A percentile compares a stretch with the other conserved stretches of the same genome.
Conservation (phyloP, 2,329 filamentous ascomycete genomes). For the Scorias spongiosa region DNA sequence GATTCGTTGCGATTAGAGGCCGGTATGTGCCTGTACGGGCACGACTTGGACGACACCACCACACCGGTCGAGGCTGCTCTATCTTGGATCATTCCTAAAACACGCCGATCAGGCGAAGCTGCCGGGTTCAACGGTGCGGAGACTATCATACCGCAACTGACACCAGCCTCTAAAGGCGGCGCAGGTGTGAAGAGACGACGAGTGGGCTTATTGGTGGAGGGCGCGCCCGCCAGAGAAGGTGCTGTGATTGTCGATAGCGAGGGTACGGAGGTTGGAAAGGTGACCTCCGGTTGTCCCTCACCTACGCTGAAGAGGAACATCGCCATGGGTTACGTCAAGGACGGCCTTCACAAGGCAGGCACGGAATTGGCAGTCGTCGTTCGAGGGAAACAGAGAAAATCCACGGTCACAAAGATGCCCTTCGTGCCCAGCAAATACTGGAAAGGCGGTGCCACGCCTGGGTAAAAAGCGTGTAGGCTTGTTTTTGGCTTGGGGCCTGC, state of each 20-base stretch:
- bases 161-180: slow-evolving; percentile 56
- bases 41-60: slow-evolving; percentile 72
- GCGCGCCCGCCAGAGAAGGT: slow-evolving; percentile 79
- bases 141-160: slow-evolving; percentile 61
- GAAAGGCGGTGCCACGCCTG: slow-evolving; percentile 22
- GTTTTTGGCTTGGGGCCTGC: too few species aligned
- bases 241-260: slow-evolving; percentile 56
- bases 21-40: slow-evolving; percentile 99
- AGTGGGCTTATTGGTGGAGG: slow-evolving; percentile 68
- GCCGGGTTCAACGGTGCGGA: slow-evolving; percentile 78
- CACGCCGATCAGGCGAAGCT: slow-evolving; percentile 42
- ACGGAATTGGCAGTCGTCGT: slow-evolving; percentile 68
- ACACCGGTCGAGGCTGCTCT: slow-evolving; percentile 53
- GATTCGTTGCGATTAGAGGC: slow-evolving; percentile 90
- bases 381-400: slow-evolving; percentile 60
- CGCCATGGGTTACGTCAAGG: slow-evolving; percentile 83
- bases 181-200: slow-evolving; percentile 55
- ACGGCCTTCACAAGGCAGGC: slow-evolving; percentile 68
- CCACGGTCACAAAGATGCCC: slow-evolving; percentile 72
- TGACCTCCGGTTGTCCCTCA: slow-evolving; percentile 84
- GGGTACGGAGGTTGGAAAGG: slow-evolving; percentile 53
- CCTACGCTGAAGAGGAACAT: slow-evolving; percentile 81
- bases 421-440: slow-evolving; percentile 72
- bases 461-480: neutral
- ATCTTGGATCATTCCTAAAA: slow-evolving; percentile 73